phyloP scores from a whole-genome alignment of 371 early-diverging fungal species.

The Apophysomyces sp. region DNA sequence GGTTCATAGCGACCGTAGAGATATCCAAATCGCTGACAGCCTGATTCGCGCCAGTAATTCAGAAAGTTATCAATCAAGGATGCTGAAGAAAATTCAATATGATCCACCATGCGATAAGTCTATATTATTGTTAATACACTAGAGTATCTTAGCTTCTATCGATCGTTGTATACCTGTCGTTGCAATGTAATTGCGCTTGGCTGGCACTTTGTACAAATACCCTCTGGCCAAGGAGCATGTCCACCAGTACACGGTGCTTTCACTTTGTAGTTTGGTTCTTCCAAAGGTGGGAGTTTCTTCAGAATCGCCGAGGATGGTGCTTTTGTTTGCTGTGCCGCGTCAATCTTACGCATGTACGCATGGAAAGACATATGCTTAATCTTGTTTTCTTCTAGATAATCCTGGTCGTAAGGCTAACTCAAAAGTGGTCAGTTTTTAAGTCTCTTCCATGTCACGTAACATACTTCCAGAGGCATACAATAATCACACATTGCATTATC shows the following conservation, averaged over 20 bases:
- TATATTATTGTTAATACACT: conserved; percentile 36
- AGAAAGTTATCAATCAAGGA: conserved; percentile 89
- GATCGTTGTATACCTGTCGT: conserved; percentile 63
- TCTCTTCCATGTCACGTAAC: not conserved
- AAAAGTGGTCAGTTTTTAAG: not conserved
- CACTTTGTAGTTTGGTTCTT: conserved; percentile 79
- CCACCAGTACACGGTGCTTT: conserved; percentile 79
- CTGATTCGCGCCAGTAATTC: conserved; percentile 85
- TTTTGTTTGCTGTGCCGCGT: conserved; percentile 64
- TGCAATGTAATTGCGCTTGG: conserved; percentile 92
- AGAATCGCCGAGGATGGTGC: conserved; percentile 31
- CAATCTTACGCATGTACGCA: conserved; percentile 82
- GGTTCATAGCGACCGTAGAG: conserved; percentile 94
- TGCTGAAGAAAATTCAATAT: conserved; percentile 95
- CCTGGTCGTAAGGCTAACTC: conserved; percentile 81
- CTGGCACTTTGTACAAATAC: conserved; percentile 98
- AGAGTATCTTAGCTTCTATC: not conserved
- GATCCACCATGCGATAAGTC: conserved; percentile 97
- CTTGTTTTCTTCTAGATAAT: conserved; percentile 84
- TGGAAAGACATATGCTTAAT: conserved; percentile 98
- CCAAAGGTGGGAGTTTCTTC: conserved; percentile 77
- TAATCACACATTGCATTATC: conserved; percentile 96
- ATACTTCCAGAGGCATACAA: conserved; percentile 91
- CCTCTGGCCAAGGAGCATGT: conserved; percentile 91
- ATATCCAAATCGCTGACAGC: conserved; percentile 91